These are phyloP conservation scores for Beauveria sp. DNA, from an alignment of 2,329 filamentous ascomycete genomes.

Conservation along the genomic window DNA sequence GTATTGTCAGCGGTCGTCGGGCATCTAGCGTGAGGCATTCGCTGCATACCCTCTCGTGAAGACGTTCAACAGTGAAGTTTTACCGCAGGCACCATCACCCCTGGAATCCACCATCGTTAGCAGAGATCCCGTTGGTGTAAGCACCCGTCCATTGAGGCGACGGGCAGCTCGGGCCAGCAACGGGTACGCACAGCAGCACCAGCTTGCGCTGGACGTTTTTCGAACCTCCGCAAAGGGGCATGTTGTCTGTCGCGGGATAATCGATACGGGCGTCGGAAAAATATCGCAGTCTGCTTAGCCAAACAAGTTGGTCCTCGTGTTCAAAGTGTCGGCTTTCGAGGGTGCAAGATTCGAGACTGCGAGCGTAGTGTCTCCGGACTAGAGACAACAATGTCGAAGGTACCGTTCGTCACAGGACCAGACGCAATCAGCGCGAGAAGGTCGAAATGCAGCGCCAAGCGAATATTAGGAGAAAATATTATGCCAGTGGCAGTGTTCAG, in stretches of 20 bases:
- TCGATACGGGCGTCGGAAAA: background rate
- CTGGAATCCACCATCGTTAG: slow-evolving; percentile 35
- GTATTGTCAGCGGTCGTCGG: slow-evolving; percentile 3
- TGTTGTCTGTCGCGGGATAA: slow-evolving; percentile 3
- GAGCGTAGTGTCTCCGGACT: background rate
- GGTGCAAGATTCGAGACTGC: background rate
- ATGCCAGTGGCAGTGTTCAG: background rate
- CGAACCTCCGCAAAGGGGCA: slow-evolving; percentile 55
- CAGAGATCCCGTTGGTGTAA: background rate
- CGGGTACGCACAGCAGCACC: slow-evolving; percentile 63
- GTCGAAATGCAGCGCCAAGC: background rate
- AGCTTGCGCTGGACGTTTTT: slow-evolving; percentile 95
- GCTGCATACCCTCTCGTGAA: slow-evolving; percentile 87
- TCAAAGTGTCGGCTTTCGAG: background rate
- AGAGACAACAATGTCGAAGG: background rate
- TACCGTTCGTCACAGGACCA: background rate
- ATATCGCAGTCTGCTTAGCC: background rate
- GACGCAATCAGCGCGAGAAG: background rate
- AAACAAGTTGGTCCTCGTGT: background rate
- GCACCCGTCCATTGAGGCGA: background rate
- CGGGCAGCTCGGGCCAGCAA: background rate
- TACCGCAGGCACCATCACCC: slow-evolving; percentile 92
- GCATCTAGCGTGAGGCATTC: background rate
- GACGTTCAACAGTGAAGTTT: slow-evolving; percentile 94
- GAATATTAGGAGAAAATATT: background rate